These are phyloP conservation scores for Dispira parvispora DNA, from an alignment of 192 early-diverging fungal genomes.

Conservation along the genomic window DNA sequence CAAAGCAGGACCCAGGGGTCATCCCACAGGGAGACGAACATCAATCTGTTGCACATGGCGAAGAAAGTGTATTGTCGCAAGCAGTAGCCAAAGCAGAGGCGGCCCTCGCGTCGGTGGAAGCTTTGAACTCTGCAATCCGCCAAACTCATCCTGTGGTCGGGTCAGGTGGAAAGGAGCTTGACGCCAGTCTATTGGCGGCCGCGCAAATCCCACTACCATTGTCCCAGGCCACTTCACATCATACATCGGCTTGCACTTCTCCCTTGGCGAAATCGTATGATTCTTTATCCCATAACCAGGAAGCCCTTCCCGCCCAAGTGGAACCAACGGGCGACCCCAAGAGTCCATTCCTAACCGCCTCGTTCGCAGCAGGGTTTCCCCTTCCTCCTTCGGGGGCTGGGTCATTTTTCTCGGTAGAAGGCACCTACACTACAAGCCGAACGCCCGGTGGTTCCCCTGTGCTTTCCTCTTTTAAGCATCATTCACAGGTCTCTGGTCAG, in stretches of 20 bases:
- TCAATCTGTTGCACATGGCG: not conserved
- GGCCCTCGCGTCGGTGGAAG: conserved; percentile 1
- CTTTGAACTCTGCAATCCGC: not conserved
- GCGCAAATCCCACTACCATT: not conserved
- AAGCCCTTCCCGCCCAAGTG: not conserved
- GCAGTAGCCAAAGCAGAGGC: conserved; percentile 6
- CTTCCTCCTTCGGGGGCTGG: not conserved
- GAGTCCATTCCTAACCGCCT: not conserved
- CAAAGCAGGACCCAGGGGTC: not conserved
- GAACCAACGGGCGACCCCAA: not conserved
- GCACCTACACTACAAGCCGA: not conserved
- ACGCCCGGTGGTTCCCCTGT: not conserved
- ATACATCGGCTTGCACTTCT: not conserved
- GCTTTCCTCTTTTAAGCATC: not conserved
- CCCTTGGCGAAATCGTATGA: not conserved
- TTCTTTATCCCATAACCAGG: not conserved
- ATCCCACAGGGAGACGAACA: not conserved
- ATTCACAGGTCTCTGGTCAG: not conserved
- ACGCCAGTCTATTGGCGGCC: too few relatives aligned
- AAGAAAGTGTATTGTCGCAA: not conserved
- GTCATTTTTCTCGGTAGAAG: not conserved
- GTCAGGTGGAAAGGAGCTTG: too few relatives aligned
- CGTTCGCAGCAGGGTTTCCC: conserved; percentile 1
- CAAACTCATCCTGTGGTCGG: not conserved
- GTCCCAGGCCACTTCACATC: too few relatives aligned